phyloP scores from a whole-genome alignment of 495 filamentous ascomycete species.

The Penicillium argentinense region DNA sequence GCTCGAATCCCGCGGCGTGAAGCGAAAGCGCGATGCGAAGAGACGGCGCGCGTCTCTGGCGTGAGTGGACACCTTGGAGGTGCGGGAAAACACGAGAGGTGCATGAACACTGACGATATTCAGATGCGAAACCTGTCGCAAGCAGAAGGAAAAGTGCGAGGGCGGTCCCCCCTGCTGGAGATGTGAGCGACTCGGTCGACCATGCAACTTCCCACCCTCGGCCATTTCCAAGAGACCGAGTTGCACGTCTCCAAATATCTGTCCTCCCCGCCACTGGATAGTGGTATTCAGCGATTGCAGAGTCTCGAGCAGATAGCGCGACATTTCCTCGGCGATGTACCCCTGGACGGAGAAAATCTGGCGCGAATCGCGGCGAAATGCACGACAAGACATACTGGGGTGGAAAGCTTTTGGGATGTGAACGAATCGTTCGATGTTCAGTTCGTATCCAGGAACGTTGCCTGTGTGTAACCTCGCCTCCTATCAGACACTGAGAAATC shows the following conservation, averaged over 20 bases:
- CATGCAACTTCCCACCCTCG: slow-evolving; percentile 40
- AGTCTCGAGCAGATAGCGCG: slow-evolving; percentile 16
- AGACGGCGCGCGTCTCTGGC: slow-evolving; percentile 7
- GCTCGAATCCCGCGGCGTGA: slow-evolving; percentile 1
- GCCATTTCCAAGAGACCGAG: slow-evolving; percentile 27
- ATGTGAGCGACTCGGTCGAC: slow-evolving; percentile 42
- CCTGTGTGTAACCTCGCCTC: slow-evolving; percentile 25
- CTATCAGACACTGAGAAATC: neutral
- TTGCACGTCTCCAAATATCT: slow-evolving; percentile 20
- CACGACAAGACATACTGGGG: neutral
- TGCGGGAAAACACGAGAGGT: neutral
- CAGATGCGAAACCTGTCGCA: slow-evolving; percentile 44
- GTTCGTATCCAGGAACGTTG: slow-evolving; percentile 41
- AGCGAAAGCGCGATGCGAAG: slow-evolving; percentile 12
- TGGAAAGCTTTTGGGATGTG: slow-evolving; percentile 8
- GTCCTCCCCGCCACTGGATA: neutral
- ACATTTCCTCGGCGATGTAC: slow-evolving; percentile 20
- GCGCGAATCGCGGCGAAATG: slow-evolving; percentile 12
- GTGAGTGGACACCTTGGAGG: slow-evolving; percentile 1
- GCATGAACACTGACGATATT: neutral
- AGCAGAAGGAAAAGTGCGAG: slow-evolving; percentile 49
- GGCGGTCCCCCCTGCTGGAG: slow-evolving; percentile 46
- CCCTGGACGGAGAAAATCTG: slow-evolving; percentile 16
- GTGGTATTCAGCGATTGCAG: neutral
- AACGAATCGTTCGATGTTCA: slow-evolving; percentile 38